Evolutionary conservation across 1,139 yeast genomes (phyloP), one percentile per base, ranked within the genome.

Genomic region (Yamadazyma atmosphaerica): DNA sequence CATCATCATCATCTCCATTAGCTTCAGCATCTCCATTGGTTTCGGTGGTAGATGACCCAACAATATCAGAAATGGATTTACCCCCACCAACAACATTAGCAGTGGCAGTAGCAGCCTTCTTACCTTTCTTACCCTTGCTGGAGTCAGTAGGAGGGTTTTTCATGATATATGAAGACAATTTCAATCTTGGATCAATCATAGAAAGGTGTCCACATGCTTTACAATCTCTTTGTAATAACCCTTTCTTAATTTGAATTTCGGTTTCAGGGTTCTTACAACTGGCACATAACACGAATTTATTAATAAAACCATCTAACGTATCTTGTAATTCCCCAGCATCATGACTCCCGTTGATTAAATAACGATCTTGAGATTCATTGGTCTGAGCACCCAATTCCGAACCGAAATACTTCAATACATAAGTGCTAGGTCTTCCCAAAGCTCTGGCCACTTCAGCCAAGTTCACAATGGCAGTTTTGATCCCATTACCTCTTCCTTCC

Each of bases 401-500:
- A 33, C 99, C 98, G 60, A 92, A 92, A 66, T 81, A 92, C 71
- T 94, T 92, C 64, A 92, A 83, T 44, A 94, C 82, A 59, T 89
- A 92, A 29, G 94, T 72, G 32, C 96, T 82, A 27, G 98, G 97
- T 66, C 99, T 82, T 48, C 88, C 86, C 51, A 92, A 75, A 18
- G 98, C 95, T 60, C 96, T 82, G 30, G 98, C 95, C 46, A 92
- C 97, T 60, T 92, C 98, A 28, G 86, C 72, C 43, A 89, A 81
- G 66, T 92, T 94, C 50, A 88, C 80, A 43, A 94, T 83, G 41
- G 94, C 95, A 22, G 99, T 92, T 65, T 89, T 90, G 70, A 92
- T 92, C 79, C 99, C 99, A 70, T 92, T 92, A 72, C 99, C 99
- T 64, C 96, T 81, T 64, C 98, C 98, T 72, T 92, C 98, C 52